Conservation (phyloP, 1,139 yeast species). For the Yamadazyma oceani region DNA sequence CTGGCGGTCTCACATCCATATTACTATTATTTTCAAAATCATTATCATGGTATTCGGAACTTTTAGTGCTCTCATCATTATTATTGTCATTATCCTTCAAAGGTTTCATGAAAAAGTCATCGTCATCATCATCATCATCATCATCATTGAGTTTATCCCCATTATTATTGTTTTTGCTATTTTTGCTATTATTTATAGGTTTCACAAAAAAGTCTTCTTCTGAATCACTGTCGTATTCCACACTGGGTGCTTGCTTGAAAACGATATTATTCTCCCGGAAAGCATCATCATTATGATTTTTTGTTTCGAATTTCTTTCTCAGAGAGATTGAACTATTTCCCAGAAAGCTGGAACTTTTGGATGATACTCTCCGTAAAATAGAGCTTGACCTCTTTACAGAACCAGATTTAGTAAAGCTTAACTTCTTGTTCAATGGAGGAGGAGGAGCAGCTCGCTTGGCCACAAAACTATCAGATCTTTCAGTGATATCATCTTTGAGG, state of each 20-base stretch:
- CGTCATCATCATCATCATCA: conserved; percentile 22
- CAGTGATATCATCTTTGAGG: conserved; percentile 26
- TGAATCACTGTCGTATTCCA: conserved; percentile 41
- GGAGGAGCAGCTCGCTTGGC: conserved; percentile 79
- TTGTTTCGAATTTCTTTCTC: conserved; percentile 20
- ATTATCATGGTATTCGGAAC: not conserved
- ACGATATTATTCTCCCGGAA: conserved; percentile 68
- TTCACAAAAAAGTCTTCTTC: conserved; percentile 66
- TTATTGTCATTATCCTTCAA: conserved; percentile 11
- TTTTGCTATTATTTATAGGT: conserved; percentile 24
- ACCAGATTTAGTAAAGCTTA: conserved; percentile 11
- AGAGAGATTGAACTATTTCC: conserved; percentile 12
- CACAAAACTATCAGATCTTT: conserved; percentile 34
- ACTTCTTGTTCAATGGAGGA: conserved; percentile 43
- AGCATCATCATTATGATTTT: conserved; percentile 35
- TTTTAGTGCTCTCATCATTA: not conserved
- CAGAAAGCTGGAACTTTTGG: conserved; percentile 10
- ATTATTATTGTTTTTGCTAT: conserved; percentile 9
- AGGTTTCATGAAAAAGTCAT: conserved; percentile 33
- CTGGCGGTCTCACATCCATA: conserved; percentile 81
- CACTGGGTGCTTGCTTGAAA: conserved; percentile 72
- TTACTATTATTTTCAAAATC: conserved; percentile 10
- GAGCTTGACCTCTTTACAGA: conserved; percentile 13
- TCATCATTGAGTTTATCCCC: conserved; percentile 11
- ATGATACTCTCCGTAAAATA: conserved; percentile 10